phyloP scores from a whole-genome alignment of 768 basidiomycete species.

The Thelephora aurantiotincta region DNA sequence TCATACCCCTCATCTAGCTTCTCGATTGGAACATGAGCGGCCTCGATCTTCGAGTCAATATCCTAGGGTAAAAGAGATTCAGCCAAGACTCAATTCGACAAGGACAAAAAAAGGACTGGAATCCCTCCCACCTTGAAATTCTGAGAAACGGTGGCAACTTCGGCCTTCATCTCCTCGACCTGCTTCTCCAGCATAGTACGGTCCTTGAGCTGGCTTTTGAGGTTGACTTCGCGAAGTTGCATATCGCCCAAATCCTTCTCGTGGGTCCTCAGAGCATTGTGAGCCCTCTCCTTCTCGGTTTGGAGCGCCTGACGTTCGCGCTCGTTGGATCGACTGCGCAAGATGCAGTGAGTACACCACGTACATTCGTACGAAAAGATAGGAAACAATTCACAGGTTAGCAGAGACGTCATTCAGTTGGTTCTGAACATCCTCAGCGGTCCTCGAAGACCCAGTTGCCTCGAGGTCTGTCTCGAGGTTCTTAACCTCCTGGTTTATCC shows the following conservation, averaged over 20 bases:
- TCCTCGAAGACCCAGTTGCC: slow-evolving; percentile 63
- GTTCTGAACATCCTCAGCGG: slow-evolving; percentile 72
- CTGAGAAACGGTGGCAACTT: slow-evolving; percentile 28
- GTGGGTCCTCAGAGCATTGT: slow-evolving; percentile 31
- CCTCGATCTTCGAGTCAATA: slow-evolving; percentile 42
- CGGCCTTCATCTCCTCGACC: slow-evolving; percentile 43
- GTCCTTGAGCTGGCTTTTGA: slow-evolving; percentile 44
- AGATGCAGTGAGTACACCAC: neutral
- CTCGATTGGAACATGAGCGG: slow-evolving; percentile 52
- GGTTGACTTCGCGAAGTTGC: slow-evolving; percentile 44
- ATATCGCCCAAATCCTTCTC: slow-evolving; percentile 50
- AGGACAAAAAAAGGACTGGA: neutral
- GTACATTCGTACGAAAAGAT: neutral
- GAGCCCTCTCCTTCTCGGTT: slow-evolving; percentile 50
- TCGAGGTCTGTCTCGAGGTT: slow-evolving; percentile 57
- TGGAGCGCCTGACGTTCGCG: slow-evolving; percentile 42
- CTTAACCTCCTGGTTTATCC: slow-evolving; percentile 44
- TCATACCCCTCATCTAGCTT: slow-evolving; percentile 42
- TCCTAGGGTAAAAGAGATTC: slow-evolving; percentile 27
- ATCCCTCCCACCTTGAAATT: slow-evolving; percentile 34
- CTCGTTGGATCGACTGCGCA: slow-evolving; percentile 45
- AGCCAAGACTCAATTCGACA: neutral
- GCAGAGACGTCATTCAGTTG: slow-evolving; percentile 52
- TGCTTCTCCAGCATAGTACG: slow-evolving; percentile 40
- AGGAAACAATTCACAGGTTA: slow-evolving; percentile 38